Base-by-base conservation (phyloP, 306 rosid genomes). In the Vachellia collinsii region DNA sequence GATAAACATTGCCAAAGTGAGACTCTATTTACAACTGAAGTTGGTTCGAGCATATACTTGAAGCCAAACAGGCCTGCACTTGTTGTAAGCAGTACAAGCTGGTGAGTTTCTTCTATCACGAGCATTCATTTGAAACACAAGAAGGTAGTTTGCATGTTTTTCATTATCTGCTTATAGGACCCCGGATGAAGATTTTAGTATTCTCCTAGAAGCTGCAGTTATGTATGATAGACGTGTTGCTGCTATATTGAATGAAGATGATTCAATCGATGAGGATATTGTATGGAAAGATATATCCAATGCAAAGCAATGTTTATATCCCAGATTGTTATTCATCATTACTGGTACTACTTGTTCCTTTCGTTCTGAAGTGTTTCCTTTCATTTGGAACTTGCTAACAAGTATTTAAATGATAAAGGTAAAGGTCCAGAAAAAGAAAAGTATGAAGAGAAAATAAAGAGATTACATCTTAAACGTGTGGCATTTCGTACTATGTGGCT, bases 151-250 rank as follows among this genome's bases (percentile, higher is more conserved):
- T 14, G 13, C 78, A 53, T 82, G 29, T 46, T 79, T 29, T 14
- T 71, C 7, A 39, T 77, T 51, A 72, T 65, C 59, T 23, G 37
- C 72, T 86, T 79, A 62, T 64, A 95, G 99, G 98, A 93, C 99
- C 42, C 93, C 92, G 1, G 98, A 95, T 85, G 98, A 95, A 87
- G 98, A 93, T 89, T 95, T 95, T 81, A 83, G 88, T 77, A 89
- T 95, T 84, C 98, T 93, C 82, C 83, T 93, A 84, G 99, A 93
- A 92, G 98, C 99, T 81, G 99, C 99, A 77, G 84, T 95, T 73
- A 93, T 95, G 99, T 95, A 93, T 83, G 99, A 95, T 47, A 91
- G 97, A 85, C 97, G 97, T 81, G 99, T 93, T 85, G 94, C 98
- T 63, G 94, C 99, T 39, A 87, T 95, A 68, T 83, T 95, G 71